phyloP scores from a whole-genome alignment of 140 eudicot genomes.

The Anethum foeniculum region DNA sequence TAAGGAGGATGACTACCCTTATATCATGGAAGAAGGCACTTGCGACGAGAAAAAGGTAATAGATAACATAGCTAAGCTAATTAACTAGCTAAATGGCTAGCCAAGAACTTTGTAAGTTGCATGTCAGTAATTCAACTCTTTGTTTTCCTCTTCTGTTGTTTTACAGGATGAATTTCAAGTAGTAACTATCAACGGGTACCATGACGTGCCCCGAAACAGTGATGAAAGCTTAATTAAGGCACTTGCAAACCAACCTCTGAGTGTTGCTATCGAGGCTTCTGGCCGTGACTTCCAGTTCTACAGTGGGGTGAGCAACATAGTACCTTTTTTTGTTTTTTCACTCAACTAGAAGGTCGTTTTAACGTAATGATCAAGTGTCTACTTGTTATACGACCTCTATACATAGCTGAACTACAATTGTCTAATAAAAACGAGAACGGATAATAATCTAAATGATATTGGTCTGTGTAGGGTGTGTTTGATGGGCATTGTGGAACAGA shows the following conservation, averaged over 20 bases:
- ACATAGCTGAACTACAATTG: not conserved
- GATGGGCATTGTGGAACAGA: slow-evolving; percentile 89
- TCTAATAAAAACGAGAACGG: not conserved
- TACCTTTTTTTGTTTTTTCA: not conserved
- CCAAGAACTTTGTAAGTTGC: not conserved
- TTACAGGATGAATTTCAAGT: slow-evolving; percentile 57
- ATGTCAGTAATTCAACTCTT: not conserved
- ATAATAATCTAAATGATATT: not conserved
- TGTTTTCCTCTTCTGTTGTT: not conserved
- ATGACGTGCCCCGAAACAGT: slow-evolving; percentile 73
- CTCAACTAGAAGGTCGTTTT: not conserved
- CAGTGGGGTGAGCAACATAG: slow-evolving; percentile 53
- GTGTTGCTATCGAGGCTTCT: slow-evolving; percentile 90
- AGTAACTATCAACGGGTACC: slow-evolving; percentile 78
- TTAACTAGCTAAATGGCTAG: not conserved
- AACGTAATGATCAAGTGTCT: not conserved
- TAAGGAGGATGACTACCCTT: slow-evolving; percentile 92
- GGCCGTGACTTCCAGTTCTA: slow-evolving; percentile 93
- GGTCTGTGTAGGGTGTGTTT: slow-evolving; percentile 62
- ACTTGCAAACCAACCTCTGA: slow-evolving; percentile 86
- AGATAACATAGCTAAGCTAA: not conserved
- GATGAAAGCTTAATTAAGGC: slow-evolving; percentile 84
- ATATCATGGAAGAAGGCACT: slow-evolving; percentile 96
- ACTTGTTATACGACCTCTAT: not conserved
- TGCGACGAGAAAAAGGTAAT: slow-evolving; percentile 65